phyloP scores from a whole-genome alignment of 2,329 filamentous ascomycete species.

The Exophiala sp. region DNA sequence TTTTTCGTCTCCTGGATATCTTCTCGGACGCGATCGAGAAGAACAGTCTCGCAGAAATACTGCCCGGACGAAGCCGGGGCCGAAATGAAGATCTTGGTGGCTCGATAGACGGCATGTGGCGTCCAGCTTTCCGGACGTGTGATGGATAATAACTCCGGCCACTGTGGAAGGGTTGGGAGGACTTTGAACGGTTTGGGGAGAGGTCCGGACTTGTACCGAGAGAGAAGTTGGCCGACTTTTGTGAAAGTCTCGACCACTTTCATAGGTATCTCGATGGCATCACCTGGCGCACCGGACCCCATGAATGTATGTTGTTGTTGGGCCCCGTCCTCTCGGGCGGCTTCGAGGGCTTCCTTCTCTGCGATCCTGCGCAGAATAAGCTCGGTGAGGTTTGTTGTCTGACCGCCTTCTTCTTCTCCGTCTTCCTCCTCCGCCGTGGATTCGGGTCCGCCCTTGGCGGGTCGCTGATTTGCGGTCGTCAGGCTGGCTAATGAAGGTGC shows the following conservation, averaged over 20 bases:
- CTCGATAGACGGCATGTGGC: constrained; percentile 76
- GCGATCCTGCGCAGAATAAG: constrained; percentile 93
- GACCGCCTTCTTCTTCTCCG: constrained; percentile 44
- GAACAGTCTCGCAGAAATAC: constrained; percentile 76
- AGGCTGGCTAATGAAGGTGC: constrained; percentile 25
- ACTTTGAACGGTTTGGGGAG: constrained; percentile 98
- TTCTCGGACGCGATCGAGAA: constrained; percentile 85
- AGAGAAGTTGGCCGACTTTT: constrained; percentile 78
- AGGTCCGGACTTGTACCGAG: constrained; percentile 91
- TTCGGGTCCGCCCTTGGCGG: not conserved
- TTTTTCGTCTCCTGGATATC: constrained; percentile 93
- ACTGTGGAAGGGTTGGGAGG: constrained; percentile 82
- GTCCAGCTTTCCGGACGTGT: constrained; percentile 77
- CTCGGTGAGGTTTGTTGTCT: constrained; percentile 77
- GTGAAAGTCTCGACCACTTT: constrained; percentile 76
- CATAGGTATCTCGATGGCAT: constrained; percentile 76
- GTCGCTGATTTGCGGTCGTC: constrained; percentile 32
- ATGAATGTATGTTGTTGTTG: constrained; percentile 37
- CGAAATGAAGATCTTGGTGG: constrained; percentile 87
- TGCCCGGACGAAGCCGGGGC: constrained; percentile 73
- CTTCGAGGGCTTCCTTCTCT: constrained; percentile 67
- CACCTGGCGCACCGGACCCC: constrained; percentile 58
- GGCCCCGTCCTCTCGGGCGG: constrained; percentile 31
- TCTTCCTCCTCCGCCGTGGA: constrained; percentile 34
- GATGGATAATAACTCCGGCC: constrained; percentile 79